Evolutionary conservation across 2,329 filamentous ascomycete genomes (phyloP).

Genomic region (Colletotrichum ledebouriae): DNA sequence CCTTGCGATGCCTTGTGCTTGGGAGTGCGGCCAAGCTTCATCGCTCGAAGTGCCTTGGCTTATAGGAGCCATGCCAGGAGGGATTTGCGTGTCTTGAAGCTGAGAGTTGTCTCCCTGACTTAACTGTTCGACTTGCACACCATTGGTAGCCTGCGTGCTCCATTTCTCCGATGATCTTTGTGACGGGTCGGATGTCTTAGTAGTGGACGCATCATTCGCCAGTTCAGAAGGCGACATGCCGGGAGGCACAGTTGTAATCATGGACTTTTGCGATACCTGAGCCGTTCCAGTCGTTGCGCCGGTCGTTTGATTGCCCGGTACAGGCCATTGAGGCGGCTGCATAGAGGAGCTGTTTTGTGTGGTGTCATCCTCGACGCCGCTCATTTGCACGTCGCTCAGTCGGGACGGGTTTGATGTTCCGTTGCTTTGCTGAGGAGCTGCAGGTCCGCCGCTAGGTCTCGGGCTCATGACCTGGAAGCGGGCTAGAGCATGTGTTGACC

Average conservation of each 20-base stretch:
- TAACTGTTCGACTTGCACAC: constrained; percentile 64
- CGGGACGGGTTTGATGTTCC: constrained; percentile 66
- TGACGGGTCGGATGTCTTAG: constrained; percentile 86
- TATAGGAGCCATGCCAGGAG: constrained; percentile 46
- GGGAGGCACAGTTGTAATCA: constrained; percentile 68
- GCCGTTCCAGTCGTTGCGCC: constrained; percentile 62
- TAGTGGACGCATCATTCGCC: constrained; percentile 91
- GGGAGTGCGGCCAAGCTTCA: constrained; percentile 70
- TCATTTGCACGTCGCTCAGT: constrained; percentile 73
- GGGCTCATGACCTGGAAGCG: constrained; percentile 70
- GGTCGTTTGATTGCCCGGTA: constrained; percentile 54
- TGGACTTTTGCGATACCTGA: constrained; percentile 75
- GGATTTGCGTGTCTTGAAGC: constrained; percentile 68
- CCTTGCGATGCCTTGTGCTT: constrained; percentile 64
- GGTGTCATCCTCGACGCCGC: constrained; percentile 63
- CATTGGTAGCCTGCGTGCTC: constrained; percentile 81
- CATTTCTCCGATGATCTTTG: constrained; percentile 72
- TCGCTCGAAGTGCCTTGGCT: constrained; percentile 66
- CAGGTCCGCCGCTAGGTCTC: constrained; percentile 68
- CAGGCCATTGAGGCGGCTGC: constrained; percentile 59
- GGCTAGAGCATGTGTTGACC: constrained; percentile 61
- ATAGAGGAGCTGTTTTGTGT: constrained; percentile 62
- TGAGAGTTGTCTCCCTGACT: constrained; percentile 53
- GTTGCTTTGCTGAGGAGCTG: constrained; percentile 63
- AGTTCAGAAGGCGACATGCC: constrained; percentile 71